Evolutionary conservation across 306 rosid genomes (phyloP).

Genomic region (Vicia villosa): DNA sequence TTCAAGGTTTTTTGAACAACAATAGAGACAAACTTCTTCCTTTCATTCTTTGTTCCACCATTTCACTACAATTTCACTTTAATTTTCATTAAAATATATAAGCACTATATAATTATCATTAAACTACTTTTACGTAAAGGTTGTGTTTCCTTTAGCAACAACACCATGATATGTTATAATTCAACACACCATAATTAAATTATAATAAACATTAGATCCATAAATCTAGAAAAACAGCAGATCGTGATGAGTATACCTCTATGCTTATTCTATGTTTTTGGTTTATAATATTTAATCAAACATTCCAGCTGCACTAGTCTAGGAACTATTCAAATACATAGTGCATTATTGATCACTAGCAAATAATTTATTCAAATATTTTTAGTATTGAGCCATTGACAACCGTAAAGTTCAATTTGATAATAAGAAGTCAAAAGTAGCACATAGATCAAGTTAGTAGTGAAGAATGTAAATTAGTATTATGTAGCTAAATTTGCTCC

Average conservation of each 20-base stretch:
- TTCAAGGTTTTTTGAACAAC: not conserved
- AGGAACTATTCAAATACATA: constrained; percentile 22
- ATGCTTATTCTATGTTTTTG: constrained; percentile 31
- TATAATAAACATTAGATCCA: constrained; percentile 6
- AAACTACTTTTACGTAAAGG: constrained; percentile 15
- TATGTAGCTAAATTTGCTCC: constrained; percentile 8
- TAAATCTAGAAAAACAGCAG: constrained; percentile 24
- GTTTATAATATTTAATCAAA: constrained; percentile 21
- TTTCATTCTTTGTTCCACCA: not conserved
- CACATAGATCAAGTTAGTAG: constrained; percentile 9
- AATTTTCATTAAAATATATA: not conserved
- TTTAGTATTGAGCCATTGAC: constrained; percentile 10
- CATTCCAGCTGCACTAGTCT: constrained; percentile 30
- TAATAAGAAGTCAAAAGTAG: constrained; percentile 19
- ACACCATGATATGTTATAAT: constrained; percentile 29
- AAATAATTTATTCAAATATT: constrained; percentile 17
- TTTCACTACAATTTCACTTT: constrained; percentile 9
- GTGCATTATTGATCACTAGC: constrained; percentile 30
- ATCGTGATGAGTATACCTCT: constrained; percentile 25
- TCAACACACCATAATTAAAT: constrained; percentile 11
- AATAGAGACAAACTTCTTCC: not conserved
- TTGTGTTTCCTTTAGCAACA: constrained; percentile 27
- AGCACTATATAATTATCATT: constrained; percentile 8
- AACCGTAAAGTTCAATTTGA: constrained; percentile 11
- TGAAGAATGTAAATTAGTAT: not conserved